Conservation (phyloP, 2,329 filamentous ascomycete genomes). For the Metarhizium robertsii region DNA sequence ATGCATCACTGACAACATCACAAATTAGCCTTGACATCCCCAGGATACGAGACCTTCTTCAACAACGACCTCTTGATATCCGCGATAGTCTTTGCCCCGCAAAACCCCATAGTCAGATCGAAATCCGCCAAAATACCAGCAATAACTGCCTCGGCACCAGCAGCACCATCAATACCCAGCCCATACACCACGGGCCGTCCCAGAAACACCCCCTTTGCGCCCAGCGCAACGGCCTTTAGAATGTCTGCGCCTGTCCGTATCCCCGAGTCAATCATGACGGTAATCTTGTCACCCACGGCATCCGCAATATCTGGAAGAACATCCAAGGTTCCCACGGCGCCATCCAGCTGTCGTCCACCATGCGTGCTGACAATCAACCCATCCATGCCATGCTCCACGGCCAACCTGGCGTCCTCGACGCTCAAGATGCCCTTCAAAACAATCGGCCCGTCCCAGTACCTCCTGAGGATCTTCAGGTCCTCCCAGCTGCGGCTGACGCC, state of each 20-base stretch:
- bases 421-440: slow-evolving; percentile 32
- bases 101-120: slow-evolving; percentile 46
- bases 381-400: slow-evolving; percentile 26
- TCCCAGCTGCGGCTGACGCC: slow-evolving; percentile 45
- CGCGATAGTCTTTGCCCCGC: slow-evolving; percentile 35
- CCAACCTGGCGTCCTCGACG: slow-evolving; percentile 29
- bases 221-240: slow-evolving; percentile 30
- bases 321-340: slow-evolving; percentile 41
- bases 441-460: slow-evolving; percentile 48
- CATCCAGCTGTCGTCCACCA: slow-evolving; percentile 32
- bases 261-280: slow-evolving; percentile 41
- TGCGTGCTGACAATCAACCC: slow-evolving; percentile 34
- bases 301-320: slow-evolving; percentile 35
- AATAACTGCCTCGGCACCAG: slow-evolving; percentile 46
- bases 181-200: slow-evolving; percentile 31
- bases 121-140: slow-evolving; percentile 29
- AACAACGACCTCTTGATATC: slow-evolving; percentile 26
- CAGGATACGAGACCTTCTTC: slow-evolving; percentile 22
- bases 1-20: slow-evolving; percentile 5
- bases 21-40: slow-evolving; percentile 22
- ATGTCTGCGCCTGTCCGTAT: slow-evolving; percentile 30
- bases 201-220: slow-evolving; percentile 31
- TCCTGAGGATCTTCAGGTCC: slow-evolving; percentile 46
- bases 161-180: slow-evolving; percentile 23
- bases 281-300: slow-evolving; percentile 48